Base-by-base conservation (phyloP, 2,329 filamentous ascomycete species). In the Alternaria novae-zelandiae region DNA sequence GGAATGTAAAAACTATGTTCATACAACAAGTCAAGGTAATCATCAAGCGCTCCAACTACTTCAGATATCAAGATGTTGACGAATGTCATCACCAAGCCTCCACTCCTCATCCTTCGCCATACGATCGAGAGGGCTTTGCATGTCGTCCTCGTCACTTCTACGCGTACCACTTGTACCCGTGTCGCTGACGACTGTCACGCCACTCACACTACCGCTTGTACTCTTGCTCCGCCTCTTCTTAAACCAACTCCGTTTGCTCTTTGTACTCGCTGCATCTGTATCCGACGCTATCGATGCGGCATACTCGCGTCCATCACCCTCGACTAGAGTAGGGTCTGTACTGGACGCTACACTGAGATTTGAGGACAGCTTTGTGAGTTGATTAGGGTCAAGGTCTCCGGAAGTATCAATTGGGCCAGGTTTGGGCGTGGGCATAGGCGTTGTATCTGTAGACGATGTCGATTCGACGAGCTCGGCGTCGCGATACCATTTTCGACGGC, bases 381-480 rank as follows among this genome's bases (percentile, higher is more conserved):
- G 61, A 30, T 69, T 70, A 43, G 70, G 57, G 43, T 74, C 67
- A 15, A 70, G 67, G 30, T 70, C 68, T n/a, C 63, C 64, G 13
- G 65, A 54, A 41, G 78, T 75, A 66, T 70, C 64, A 68, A 75
- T 61, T 20, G 77, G 77, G 13, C 71, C 70, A 17, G 75, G 68
- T 70, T 72, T 78, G 65, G 78, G 78, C 44, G 83, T 79, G 46
- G 82, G 81, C 60, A 82, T 74, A 13, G 82, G 74, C 53, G 83
- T 81, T 28, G 83, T 77, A 64, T 84, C 83, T 54, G 83, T 74
- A 63, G 82, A 78, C 20, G 82, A 74, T 44, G 81, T 77, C 67
- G 90, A 82, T 76, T 99, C 96, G 32, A 97, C 93, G 4, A 99
- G 87, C 82, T 99, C 96, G 10, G 96, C 96, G 76, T 98, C 96